These are phyloP conservation scores for Vickermania spadyakhi DNA, from an alignment of 208 protist genomes.

Conservation along the genomic window DNA sequence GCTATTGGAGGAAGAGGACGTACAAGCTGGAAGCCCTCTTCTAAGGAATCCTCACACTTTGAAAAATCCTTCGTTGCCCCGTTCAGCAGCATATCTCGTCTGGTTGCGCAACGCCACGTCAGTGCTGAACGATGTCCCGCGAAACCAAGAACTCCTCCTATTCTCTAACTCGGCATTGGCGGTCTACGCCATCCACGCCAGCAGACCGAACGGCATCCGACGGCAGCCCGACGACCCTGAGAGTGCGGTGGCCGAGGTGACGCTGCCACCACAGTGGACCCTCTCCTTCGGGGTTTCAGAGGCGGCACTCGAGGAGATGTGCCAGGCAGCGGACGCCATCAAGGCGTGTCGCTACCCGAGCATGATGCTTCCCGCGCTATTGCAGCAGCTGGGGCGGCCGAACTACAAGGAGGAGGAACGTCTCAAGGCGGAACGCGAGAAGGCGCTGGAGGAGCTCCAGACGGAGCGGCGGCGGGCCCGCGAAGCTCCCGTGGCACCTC, in stretches of 20 bases:
- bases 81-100: conserved; percentile 12
- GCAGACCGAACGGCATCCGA: background rate
- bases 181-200: conserved; percentile 40
- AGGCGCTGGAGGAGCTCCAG: background rate
- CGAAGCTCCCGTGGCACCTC: background rate
- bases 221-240: background rate
- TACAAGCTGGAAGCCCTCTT: background rate
- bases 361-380: no score
- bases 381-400: background rate
- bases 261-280: conserved; percentile 46
- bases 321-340: no score
- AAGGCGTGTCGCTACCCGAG: no score
- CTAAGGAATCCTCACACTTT: no score
- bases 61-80: background rate
- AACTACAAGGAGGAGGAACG: background rate
- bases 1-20: conserved; percentile 23
- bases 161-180: conserved; percentile 35
- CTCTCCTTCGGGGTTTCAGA: conserved; percentile 33
- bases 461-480: background rate
- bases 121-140: conserved; percentile 67
- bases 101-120: conserved; percentile 50
- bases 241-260: conserved; percentile 11
- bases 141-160: conserved; percentile 21
- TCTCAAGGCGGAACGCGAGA: no score
- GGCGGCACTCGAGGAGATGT: conserved; percentile 7